Percentiles rank a stretch among this genome's conserved stretches.
Evolutionary conservation across 176 grass and related monocot genomes (phyloP).

Genomic region (Melocanna baccifera): DNA sequence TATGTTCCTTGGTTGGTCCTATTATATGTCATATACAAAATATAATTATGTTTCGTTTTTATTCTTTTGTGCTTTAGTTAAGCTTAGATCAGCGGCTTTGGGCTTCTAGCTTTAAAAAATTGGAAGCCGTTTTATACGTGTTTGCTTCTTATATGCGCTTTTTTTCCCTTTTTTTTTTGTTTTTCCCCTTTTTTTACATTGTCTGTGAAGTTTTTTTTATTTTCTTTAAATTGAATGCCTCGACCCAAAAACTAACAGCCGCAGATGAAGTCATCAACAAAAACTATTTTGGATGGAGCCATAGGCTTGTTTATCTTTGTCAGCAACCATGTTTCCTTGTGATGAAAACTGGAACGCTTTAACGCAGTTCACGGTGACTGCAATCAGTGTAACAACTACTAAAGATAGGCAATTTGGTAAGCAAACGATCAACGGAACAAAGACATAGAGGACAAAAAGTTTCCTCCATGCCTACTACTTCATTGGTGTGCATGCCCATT

Average conservation of each 20-base stretch:
- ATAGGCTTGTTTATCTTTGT: neutral
- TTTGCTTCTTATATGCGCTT: too few relatives aligned
- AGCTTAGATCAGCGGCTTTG: neutral
- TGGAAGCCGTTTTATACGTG: too few relatives aligned
- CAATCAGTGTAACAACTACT: constrained; percentile 22
- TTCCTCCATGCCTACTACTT: neutral
- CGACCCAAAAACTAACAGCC: too few relatives aligned
- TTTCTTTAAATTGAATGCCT: too few relatives aligned
- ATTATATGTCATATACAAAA: neutral
- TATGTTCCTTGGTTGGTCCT: constrained; percentile 8
- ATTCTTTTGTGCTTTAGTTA: neutral
- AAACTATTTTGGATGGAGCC: too few relatives aligned
- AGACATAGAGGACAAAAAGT: constrained; percentile 18
- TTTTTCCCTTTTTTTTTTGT: too few relatives aligned
- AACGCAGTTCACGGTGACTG: constrained; percentile 20
- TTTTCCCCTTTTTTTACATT: too few relatives aligned
- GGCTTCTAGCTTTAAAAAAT: too few relatives aligned
- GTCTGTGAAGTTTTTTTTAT: too few relatives aligned
- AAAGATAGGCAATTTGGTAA: constrained; percentile 14
- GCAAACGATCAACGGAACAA: neutral
- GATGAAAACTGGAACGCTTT: constrained; percentile 1
- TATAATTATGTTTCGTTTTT: neutral
- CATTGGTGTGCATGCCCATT: constrained; percentile 8
- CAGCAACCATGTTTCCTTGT: neutral
- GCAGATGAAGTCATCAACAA: too few relatives aligned